Base-by-base conservation (phyloP, 768 basidiomycete genomes). In the Mycena kentingensis region DNA sequence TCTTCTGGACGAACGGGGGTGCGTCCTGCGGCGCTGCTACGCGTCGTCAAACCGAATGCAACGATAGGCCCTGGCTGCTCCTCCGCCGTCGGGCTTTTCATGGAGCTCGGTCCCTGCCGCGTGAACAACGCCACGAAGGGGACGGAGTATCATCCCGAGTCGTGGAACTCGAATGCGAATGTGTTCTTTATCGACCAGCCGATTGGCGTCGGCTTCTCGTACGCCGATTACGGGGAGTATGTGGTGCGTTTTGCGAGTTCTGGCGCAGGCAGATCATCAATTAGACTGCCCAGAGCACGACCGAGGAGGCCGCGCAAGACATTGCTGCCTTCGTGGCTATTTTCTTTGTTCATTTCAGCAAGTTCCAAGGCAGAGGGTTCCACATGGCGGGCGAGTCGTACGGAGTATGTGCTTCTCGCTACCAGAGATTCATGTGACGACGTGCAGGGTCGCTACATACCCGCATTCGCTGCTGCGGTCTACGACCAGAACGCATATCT, bases 1-100 rank as follows among this genome's bases (percentile, higher is more conserved):
- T 77, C n/a, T 71, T 77, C 58, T 77, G 76, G 77, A 77, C 74
- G n/a, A 77, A 77, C 51, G 80, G 79, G 57, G 82, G 83, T 61
- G 26, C 25, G 67, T 56, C n/a, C n/a, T n/a, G n/a, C n/a, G n/a
- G n/a, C n/a, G n/a, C n/a, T n/a, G n/a, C n/a, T n/a, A n/a, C n/a
- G n/a, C n/a, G 15, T 27, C 5, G 2, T 19, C 10, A 22, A 35
- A 25, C n/a, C 7, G 27, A 16, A 18, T 21, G 6, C 32, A 41
- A 18, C 16, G 5, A 13, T 13, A 51, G 42, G 44, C 27, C 47
- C 53, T 2, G 54, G 48, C 18, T 58, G 51, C 21, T 42, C 41
- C 0, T 52, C 51, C 21, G 43, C 25, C 6, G 26, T 41, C 5
- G 54, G 49, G 3, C 36, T 43, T 16, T 39, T 58, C 28, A 48